A percentile compares a stretch with the other conserved stretches of the same genome.
Conservation (phyloP, 1,284 basidiomycete species). For the Ceratobasidium sp. region DNA sequence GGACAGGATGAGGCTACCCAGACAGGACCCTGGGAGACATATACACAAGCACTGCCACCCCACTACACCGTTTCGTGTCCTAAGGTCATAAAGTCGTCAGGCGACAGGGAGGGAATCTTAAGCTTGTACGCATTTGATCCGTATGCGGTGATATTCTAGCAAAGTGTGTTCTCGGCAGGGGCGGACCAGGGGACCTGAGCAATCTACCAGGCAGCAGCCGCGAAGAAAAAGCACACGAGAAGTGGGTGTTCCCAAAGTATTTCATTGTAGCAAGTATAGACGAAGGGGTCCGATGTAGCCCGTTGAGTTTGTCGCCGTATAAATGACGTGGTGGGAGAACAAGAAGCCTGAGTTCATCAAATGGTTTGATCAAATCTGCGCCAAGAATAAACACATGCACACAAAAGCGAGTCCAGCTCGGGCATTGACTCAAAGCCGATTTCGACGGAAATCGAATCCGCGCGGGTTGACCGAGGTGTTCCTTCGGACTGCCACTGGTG, state of each 20-base stretch:
- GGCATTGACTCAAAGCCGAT: no score
- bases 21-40: no score
- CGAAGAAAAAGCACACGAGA: background rate
- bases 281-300: background rate
- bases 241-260: background rate
- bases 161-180: background rate
- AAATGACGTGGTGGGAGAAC: background rate
- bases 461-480: no score
- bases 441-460: no score
- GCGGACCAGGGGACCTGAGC: slow-evolving; percentile 5
- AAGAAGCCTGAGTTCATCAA: no score
- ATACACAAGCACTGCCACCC: no score
- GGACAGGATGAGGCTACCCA: no score
- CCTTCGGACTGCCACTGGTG: no score
- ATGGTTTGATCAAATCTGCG: no score
- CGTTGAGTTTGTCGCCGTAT: background rate
- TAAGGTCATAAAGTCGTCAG: slow-evolving; percentile 14
- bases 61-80: slow-evolving; percentile 21
- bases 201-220: background rate
- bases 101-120: slow-evolving; percentile 17
- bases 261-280: background rate
- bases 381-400: no score
- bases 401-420: no score
- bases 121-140: slow-evolving; percentile 9
- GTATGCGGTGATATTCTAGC: slow-evolving; percentile 14